phyloP scores from a whole-genome alignment of 1,284 basidiomycete genomes.

The Cutaneotrichosporon mucoides region DNA sequence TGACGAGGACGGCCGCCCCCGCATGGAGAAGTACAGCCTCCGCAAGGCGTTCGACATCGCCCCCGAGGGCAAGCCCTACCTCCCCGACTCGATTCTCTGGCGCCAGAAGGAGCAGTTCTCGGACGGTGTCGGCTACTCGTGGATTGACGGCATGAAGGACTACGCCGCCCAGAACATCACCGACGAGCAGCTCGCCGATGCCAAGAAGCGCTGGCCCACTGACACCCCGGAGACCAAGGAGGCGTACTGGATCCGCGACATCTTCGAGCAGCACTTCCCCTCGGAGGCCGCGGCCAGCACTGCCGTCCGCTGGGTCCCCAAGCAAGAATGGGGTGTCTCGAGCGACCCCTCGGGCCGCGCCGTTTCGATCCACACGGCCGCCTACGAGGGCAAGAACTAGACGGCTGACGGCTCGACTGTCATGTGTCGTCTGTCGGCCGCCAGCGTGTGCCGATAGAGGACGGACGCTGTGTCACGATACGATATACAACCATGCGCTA shows the following conservation, averaged over 20 bases:
- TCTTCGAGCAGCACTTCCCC: constrained; percentile 88
- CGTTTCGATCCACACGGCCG: constrained; percentile 92
- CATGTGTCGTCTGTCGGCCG: no score
- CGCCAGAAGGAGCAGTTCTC: constrained; percentile 99
- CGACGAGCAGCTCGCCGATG: constrained; percentile 75
- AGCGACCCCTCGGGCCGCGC: constrained; percentile 92
- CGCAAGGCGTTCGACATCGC: constrained; percentile 94
- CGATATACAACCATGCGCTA: no score
- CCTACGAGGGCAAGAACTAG: constrained; percentile 55
- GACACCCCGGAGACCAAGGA: constrained; percentile 96
- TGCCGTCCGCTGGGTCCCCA: constrained; percentile 66
- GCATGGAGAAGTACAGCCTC: constrained; percentile 98
- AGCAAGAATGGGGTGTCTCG: constrained; percentile 85
- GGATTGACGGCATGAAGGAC: constrained; percentile 98
- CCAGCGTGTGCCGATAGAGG: no score
- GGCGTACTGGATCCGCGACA: constrained; percentile 89
- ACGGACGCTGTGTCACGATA: no score
- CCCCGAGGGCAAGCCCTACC: constrained; percentile 79
- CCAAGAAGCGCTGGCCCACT: constrained; percentile 70
- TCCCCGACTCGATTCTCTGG: constrained; percentile 94
- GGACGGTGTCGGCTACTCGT: constrained; percentile 98
- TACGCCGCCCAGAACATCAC: constrained; percentile 71
- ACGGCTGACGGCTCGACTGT: no score
- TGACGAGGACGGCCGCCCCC: constrained; percentile 79
- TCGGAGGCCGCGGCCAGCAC: constrained; percentile 80